Evolutionary conservation across 2,329 filamentous ascomycete genomes (phyloP), one percentile per base, ranked within the genome.

Genomic region (Akanthomyces uredinophilus): DNA sequence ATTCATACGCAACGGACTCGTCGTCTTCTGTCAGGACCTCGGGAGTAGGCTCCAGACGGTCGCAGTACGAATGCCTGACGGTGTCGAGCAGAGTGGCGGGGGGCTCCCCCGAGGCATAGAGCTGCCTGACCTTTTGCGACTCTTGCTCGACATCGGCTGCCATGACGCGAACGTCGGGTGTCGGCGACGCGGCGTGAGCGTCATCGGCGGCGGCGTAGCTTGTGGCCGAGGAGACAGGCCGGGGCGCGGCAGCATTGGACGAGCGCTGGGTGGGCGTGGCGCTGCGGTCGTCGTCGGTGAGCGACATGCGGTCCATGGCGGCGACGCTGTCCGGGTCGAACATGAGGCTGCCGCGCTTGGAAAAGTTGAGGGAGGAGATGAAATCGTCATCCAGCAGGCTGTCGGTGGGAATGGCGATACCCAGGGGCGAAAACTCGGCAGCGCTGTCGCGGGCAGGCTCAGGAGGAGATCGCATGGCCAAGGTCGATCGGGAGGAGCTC

Each of bases 61-160:
- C 81, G 72, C 75, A 77, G 67, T 78, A 79, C 71, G 76, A 79
- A 70, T 71, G 76, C 67, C 77, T 50, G 22, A 20, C 32, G 55
- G n/a, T 27, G 7, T 49, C 55, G 55, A 32, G 32, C 27, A 41
- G 24, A 2, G 39, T 11, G 53, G 54, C 41, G 4, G 54, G n/a
- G 27, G 11, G 24, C 13, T 83, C 82, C 75, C 79, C 79, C 70
- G 78, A 78, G 77, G 82, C 79, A 79, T 86, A 86, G 76, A 86
- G 83, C 75, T 83, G 86, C 80, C 83, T 85, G 81, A 86, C 83
- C 80, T 86, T 85, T 82, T 83, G 82, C 77, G 83, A 86, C 77
- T 86, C 83, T 76, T 81, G 82, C 78, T 86, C 83, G 69, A 81
- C 73, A 68, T 85, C 82, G 72, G 77, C 75, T 68, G 81, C 77